phyloP scores from a whole-genome alignment of 2,329 filamentous ascomycete genomes.

The Dactylellina parvicollis region DNA sequence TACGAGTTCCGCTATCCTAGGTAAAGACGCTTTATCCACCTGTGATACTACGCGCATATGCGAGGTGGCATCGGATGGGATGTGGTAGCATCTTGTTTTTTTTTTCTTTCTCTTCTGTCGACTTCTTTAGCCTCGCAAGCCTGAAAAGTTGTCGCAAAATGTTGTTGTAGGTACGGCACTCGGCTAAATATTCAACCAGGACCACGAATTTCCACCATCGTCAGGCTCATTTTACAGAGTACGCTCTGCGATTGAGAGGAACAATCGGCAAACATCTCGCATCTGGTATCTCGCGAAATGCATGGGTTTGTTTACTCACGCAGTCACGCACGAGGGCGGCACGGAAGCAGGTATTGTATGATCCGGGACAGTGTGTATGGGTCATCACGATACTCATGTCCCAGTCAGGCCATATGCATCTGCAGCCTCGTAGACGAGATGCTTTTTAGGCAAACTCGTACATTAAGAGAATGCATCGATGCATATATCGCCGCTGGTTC shows the following conservation, averaged over 20 bases:
- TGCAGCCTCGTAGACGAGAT: slow-evolving; percentile 33
- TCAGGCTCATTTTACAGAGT: background rate
- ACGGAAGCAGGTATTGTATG: slow-evolving; percentile 37
- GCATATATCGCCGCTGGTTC: background rate
- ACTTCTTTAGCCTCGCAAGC: background rate
- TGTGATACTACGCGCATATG: slow-evolving; percentile 49
- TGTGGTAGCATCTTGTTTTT: background rate
- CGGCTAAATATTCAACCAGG: slow-evolving; percentile 49
- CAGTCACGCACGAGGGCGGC: slow-evolving; percentile 16
- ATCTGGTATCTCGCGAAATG: background rate
- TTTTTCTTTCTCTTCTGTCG: background rate
- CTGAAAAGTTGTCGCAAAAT: slow-evolving; percentile 1
- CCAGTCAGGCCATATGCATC: slow-evolving; percentile 40
- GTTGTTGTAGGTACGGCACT: slow-evolving; percentile 15
- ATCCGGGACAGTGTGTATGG: slow-evolving; percentile 41
- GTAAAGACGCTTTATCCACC: slow-evolving; percentile 40
- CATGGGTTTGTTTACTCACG: slow-evolving; percentile 3
- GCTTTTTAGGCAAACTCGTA: slow-evolving; percentile 7
- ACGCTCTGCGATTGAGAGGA: background rate
- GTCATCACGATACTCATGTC: background rate
- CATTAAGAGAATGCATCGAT: background rate
- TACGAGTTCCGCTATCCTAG: slow-evolving; percentile 14
- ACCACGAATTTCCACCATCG: too few relatives aligned
- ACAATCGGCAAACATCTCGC: slow-evolving; percentile 3
- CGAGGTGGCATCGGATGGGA: slow-evolving; percentile 20